A percentile compares a stretch with the other conserved stretches of the same genome.
These are phyloP conservation scores for Neophaeococcomyces aloes DNA, from an alignment of 2,329 filamentous ascomycete genomes.

Conservation along the genomic window DNA sequence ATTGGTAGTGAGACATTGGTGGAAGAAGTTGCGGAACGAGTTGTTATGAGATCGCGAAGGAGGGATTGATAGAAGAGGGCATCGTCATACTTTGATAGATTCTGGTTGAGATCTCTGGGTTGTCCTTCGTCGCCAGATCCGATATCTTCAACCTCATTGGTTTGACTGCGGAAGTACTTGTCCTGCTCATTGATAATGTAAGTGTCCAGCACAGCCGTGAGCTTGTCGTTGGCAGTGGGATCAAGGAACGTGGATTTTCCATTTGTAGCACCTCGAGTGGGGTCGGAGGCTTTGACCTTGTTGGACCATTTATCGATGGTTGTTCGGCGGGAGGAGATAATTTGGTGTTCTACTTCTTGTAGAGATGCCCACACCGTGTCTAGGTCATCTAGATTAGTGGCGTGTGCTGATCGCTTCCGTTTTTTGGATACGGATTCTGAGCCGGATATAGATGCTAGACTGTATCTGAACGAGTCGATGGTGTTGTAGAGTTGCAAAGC, in stretches of 20 bases:
- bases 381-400: slow-evolving; percentile 43
- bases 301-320: slow-evolving; percentile 83
- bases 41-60: slow-evolving; percentile 85
- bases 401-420: slow-evolving; percentile 41
- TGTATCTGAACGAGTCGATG: slow-evolving; percentile 36
- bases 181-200: slow-evolving; percentile 32
- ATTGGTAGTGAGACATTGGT: slow-evolving; percentile 29
- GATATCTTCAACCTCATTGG: slow-evolving; percentile 22
- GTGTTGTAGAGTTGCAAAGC: slow-evolving; percentile 78
- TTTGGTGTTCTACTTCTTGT: slow-evolving; percentile 51
- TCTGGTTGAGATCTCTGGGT: too few species aligned
- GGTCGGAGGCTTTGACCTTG: slow-evolving; percentile 54
- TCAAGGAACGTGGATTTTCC: slow-evolving; percentile 50
- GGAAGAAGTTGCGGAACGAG: slow-evolving; percentile 47
- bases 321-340: slow-evolving; percentile 53
- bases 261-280: slow-evolving; percentile 41
- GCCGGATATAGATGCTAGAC: slow-evolving; percentile 24
- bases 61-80: slow-evolving; percentile 89
- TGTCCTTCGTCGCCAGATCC: slow-evolving; percentile 28
- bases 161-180: slow-evolving; percentile 35
- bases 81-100: slow-evolving; percentile 66
- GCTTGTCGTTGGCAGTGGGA: slow-evolving; percentile 39
- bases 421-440: slow-evolving; percentile 26
- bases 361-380: slow-evolving; percentile 64
- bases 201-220: slow-evolving; percentile 35